These are phyloP conservation scores for Candida quercuum DNA, from an alignment of 805 yeast species.

Conservation along the genomic window DNA sequence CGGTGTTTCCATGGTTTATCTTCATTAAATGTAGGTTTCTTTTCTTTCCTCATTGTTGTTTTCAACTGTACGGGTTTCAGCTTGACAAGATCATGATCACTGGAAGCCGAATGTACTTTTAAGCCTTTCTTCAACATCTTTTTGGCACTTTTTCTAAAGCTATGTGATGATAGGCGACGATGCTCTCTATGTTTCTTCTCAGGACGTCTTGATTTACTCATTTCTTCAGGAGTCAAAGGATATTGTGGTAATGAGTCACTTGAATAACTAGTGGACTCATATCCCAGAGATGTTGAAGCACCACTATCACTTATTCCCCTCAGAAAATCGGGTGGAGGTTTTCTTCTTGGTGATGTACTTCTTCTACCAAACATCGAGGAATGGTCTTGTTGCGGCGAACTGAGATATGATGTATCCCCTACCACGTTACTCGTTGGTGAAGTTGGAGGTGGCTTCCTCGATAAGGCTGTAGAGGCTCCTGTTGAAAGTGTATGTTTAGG, in stretches of 20 bases:
- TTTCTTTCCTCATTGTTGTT: slow-evolving; percentile 24
- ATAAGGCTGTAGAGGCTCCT: background rate
- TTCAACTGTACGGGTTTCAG: slow-evolving; percentile 19
- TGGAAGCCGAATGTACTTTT: slow-evolving; percentile 8
- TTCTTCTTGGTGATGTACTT: slow-evolving; percentile 19
- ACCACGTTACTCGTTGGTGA: slow-evolving; percentile 9
- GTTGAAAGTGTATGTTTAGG: background rate
- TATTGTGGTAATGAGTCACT: slow-evolving; percentile 19
- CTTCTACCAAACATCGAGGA: slow-evolving; percentile 8
- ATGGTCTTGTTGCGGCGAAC: background rate
- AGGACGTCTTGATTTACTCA: background rate
- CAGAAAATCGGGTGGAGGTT: slow-evolving; percentile 17
- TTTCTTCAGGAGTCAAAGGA: slow-evolving; percentile 11
- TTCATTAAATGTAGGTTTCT: slow-evolving; percentile 55
- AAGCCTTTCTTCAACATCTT: slow-evolving; percentile 19
- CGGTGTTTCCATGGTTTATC: slow-evolving; percentile 95
- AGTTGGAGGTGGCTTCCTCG: slow-evolving; percentile 22
- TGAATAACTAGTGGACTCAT: background rate
- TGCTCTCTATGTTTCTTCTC: slow-evolving; percentile 2
- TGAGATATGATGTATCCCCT: slow-evolving; percentile 1
- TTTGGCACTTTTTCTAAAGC: slow-evolving; percentile 20
- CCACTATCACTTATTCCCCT: background rate
- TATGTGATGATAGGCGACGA: slow-evolving; percentile 5
- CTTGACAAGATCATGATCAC: background rate
- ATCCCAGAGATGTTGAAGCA: background rate